phyloP scores from a whole-genome alignment of 148 eudicot species.

The Chenopodium quinoa region DNA sequence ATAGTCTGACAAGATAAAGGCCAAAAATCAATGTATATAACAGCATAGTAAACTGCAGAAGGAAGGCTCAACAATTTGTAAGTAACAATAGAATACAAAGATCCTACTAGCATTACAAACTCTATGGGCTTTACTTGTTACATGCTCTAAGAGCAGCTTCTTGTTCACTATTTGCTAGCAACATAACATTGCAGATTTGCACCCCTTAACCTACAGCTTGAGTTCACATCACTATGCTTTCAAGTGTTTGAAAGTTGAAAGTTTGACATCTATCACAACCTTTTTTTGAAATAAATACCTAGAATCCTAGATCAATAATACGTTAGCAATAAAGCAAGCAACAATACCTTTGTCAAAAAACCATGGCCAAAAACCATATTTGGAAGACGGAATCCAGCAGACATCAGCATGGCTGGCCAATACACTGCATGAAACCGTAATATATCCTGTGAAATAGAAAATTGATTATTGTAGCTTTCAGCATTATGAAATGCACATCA shows the following conservation, averaged over 20 bases:
- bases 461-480: not conserved
- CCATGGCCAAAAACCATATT: conserved; percentile 98
- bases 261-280: not conserved
- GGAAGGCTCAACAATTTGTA: not conserved
- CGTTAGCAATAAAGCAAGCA: conserved; percentile 2
- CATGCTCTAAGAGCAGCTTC: not conserved
- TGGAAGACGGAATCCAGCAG: conserved; percentile 82
- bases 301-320: not conserved
- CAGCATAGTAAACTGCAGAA: not conserved
- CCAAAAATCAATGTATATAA: not conserved
- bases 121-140: not conserved
- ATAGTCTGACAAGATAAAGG: not conserved
- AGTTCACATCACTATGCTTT: not conserved
- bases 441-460: conserved; percentile 66
- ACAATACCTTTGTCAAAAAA: conserved; percentile 91
- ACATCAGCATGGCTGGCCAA: conserved; percentile 99
- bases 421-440: conserved; percentile 98
- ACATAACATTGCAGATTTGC: not conserved
- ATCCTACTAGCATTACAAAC: not conserved
- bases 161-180: not conserved
- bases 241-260: not conserved
- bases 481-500: not conserved
- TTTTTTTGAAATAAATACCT: not conserved
- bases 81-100: not conserved
- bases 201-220: not conserved